Conservation (phyloP, 768 basidiomycete species). For the Collybia nuda region DNA sequence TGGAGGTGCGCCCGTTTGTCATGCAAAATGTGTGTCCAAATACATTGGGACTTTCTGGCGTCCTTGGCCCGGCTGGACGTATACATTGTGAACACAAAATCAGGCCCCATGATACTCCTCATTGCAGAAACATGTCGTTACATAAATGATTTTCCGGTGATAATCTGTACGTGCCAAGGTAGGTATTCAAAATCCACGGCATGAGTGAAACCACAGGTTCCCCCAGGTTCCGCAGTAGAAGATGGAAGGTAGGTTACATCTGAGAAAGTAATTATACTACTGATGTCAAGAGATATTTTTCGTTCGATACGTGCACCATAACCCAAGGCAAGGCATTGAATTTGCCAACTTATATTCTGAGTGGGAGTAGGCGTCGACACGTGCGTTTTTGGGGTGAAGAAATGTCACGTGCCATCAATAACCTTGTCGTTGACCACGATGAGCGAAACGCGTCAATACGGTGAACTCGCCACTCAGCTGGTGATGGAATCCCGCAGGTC, state of each 20-base stretch:
- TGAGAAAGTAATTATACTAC: constrained; percentile 20
- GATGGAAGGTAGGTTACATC: constrained; percentile 17
- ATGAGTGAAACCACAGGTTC: constrained; percentile 18
- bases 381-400: too few species aligned
- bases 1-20: constrained; percentile 13
- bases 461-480: constrained; percentile 87
- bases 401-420: background rate
- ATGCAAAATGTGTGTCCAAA: constrained; percentile 17
- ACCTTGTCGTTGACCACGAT: constrained; percentile 23
- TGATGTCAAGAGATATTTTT: constrained; percentile 18
- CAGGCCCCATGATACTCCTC: background rate
- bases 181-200: too few species aligned
- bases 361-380: too few species aligned
- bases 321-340: too few species aligned
- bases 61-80: constrained; percentile 2
- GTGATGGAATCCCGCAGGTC: constrained; percentile 86
- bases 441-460: constrained; percentile 65
- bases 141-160: background rate
- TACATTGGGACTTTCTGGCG: constrained; percentile 13
- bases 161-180: background rate
- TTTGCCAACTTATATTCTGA: too few species aligned
- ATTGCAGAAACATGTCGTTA: background rate
- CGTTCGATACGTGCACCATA: background rate
- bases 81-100: background rate
- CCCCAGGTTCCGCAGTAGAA: constrained; percentile 12